A percentile compares a stretch with the other conserved stretches of the same genome.
These are phyloP conservation scores for Crithidia sp. DNA, from an alignment of 208 protist species.

Conservation along the genomic window DNA sequence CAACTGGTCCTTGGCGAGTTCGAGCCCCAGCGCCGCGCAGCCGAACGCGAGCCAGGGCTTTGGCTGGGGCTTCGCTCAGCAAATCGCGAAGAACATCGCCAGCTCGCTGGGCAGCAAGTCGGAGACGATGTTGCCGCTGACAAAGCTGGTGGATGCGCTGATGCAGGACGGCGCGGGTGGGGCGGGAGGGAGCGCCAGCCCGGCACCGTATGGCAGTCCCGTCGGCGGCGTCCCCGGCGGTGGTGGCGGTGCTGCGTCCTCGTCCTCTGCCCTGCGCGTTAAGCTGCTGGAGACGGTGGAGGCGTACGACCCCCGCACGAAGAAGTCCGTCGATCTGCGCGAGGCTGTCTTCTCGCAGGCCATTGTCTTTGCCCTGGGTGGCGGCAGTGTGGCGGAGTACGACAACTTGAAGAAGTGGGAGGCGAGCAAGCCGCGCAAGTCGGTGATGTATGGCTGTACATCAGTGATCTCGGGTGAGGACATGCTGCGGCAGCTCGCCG, in stretches of 20 bases:
- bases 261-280: slow-evolving; percentile 19
- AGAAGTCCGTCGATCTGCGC: slow-evolving; percentile 61
- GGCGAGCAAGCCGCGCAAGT: slow-evolving; percentile 65
- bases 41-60: slow-evolving; percentile 52
- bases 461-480: slow-evolving; percentile 77
- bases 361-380: slow-evolving; percentile 88
- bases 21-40: slow-evolving; percentile 21
- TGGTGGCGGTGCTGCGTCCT: slow-evolving; percentile 1
- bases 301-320: slow-evolving; percentile 77
- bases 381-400: slow-evolving; percentile 87
- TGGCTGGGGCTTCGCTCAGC: slow-evolving; percentile 89
- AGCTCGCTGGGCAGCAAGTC: slow-evolving; percentile 64
- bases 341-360: slow-evolving; percentile 82
- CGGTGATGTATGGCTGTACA: slow-evolving; percentile 90
- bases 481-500: slow-evolving; percentile 72
- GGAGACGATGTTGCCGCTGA: slow-evolving; percentile 80
- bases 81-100: slow-evolving; percentile 81
- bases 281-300: slow-evolving; percentile 66
- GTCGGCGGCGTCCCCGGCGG: slow-evolving; percentile 17
- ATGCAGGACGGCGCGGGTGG: slow-evolving; percentile 66
- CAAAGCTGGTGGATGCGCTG: slow-evolving; percentile 85
- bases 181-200: slow-evolving; percentile 14
- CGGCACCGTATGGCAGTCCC: slow-evolving; percentile 21
- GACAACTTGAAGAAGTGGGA: slow-evolving; percentile 91
- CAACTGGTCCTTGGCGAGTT: slow-evolving; percentile 56